Evolutionary conservation across 257 asterid genomes (phyloP), one percentile per base, ranked within the genome.

Genomic region (Solanum habrochaites): DNA sequence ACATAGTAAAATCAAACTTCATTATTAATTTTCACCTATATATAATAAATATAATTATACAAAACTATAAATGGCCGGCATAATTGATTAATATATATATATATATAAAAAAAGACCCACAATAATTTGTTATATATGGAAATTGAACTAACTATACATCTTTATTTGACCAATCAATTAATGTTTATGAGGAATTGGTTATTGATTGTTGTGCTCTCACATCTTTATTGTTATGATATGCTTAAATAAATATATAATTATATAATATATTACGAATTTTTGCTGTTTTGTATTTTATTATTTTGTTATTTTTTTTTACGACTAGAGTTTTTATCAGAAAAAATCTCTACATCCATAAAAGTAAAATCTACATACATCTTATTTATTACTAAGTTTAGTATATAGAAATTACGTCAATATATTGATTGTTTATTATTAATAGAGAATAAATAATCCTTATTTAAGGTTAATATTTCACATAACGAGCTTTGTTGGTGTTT

Each of bases 81-180:
- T 66, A 84, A 25, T 84, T 25, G 78, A 66, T 84, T 64, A 66
- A 84, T 62, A 43, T 83, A 8, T 11, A 40, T 40, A 43, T 11
- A 12, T 2, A 1, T 11, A n/a, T n/a, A 69, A 83, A 72, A 37
- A 72, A 62, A 18, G 86, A 42, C 80, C 86, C 80, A 47, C 85
- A 80, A 45, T 47, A 2, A 29, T 47, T 58, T 49, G 27, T 47
- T 80, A 47, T 29, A 9, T 16, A 80, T 47, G 85, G 43, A 80
- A 80, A 80, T 45, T 80, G 85, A 80, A 8, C 85, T 80, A 29
- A 80, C 42, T 18, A 23, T 40, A 47, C n/a, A 45, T 78, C 39
- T 80, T 80, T 80, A 18, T 47, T 80, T 80, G 85, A 80, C 85
- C 85, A 80, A 80, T 80, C 85, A 80, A 47, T 20, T 27, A 31